A percentile compares a stretch with the other conserved stretches of the same genome.
Evolutionary conservation across 2,329 filamentous ascomycete genomes (phyloP).

Genomic region (Calonectria leucothoes): DNA sequence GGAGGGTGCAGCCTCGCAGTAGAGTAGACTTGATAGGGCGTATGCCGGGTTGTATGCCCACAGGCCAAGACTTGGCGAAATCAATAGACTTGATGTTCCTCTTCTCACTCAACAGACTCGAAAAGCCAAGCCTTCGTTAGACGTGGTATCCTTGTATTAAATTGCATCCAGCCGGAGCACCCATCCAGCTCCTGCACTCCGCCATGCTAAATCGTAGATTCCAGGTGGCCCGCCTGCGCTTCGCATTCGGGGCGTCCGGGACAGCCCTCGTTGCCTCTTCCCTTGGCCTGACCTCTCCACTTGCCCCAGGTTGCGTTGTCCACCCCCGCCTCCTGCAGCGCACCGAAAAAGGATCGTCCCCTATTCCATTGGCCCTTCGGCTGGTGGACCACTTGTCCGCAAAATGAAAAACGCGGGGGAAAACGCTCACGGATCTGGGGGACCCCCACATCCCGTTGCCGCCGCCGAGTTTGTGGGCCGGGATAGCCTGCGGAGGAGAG

Average conservation of each 20-base stretch:
- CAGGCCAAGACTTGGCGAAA: neutral
- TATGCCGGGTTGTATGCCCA: neutral
- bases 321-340: neutral
- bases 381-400: constrained; percentile 16
- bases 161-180: neutral
- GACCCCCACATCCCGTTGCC: constrained; percentile 19
- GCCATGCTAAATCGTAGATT: neutral
- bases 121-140: neutral
- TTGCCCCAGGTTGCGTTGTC: neutral
- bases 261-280: neutral
- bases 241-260: neutral
- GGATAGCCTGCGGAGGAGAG: neutral
- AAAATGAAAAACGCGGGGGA: constrained; percentile 19
- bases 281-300: neutral
- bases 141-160: neutral
- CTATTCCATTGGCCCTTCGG: neutral
- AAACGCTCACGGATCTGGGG: neutral
- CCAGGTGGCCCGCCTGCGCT: neutral
- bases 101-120: neutral
- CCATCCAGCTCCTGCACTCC: neutral
- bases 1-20: neutral
- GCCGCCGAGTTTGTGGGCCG: neutral
- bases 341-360: neutral
- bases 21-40: neutral
- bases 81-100: neutral